Evolutionary conservation across 306 rosid genomes (phyloP).

Genomic region (Crotalaria pallida): DNA sequence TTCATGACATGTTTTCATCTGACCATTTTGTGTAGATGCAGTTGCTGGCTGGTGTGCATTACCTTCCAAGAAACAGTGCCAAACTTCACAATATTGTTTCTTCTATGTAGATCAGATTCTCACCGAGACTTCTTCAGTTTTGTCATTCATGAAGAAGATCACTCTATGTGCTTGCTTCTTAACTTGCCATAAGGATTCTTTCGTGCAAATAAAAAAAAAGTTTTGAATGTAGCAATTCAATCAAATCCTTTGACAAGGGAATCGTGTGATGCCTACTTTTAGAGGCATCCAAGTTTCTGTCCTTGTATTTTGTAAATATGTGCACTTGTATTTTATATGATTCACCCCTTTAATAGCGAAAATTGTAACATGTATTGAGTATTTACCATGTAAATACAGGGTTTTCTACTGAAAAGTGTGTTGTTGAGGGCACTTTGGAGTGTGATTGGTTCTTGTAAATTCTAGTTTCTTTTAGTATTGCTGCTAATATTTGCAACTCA

Average conservation of each 20-base stretch:
- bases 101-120: conserved; percentile 42
- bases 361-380: conserved; percentile 38
- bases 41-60: conserved; percentile 17
- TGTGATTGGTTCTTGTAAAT: not conserved
- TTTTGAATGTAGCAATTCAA: conserved; percentile 15
- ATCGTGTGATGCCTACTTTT: conserved; percentile 37
- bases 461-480: not conserved
- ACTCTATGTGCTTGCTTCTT: conserved; percentile 22
- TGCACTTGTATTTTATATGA: not conserved
- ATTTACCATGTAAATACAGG: not conserved
- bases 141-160: conserved; percentile 45
- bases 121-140: conserved; percentile 30
- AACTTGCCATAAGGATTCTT: conserved; percentile 15
- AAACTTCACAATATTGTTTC: conserved; percentile 30
- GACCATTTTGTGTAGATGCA: conserved; percentile 16
- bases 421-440: not conserved
- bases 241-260: conserved; percentile 17
- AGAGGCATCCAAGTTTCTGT: conserved; percentile 32
- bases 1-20: not conserved
- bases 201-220: not conserved
- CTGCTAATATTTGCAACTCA: not conserved
- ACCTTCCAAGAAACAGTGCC: conserved; percentile 22
- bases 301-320: conserved; percentile 30
- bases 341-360: not conserved
- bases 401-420: not conserved